Base-by-base conservation (phyloP, 2,329 filamentous ascomycete species). In the Fusarium euwallaceae region DNA sequence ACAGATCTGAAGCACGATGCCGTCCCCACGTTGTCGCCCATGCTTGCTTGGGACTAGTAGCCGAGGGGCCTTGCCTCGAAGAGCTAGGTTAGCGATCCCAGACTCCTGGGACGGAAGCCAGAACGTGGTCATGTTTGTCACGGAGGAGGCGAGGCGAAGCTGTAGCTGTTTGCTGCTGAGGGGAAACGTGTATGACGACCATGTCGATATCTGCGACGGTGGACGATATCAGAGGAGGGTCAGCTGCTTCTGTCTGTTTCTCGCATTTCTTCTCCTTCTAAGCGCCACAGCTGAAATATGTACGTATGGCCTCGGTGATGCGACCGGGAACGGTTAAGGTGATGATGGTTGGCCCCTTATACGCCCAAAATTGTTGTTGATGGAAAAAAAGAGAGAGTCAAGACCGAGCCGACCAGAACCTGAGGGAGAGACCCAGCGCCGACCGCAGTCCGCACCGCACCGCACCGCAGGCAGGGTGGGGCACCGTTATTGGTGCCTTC, bases 1-100 rank as follows among this genome's bases (percentile, higher is more conserved):
- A 87, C 86, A 86, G 78, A 82, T 82, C 80, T 87, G 86, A 87
- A 79, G 86, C 86, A 87, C 76, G 69, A 78, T 71, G 75, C 71
- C 68, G 67, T 75, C 74, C 67, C 75, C 71, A 78, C 72, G 71
- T 64, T 71, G 77, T 77, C 68, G 72, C 61, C 45, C 63, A 71
- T 58, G 51, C 70, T 70, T 66, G 64, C 62, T 69, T 69, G 55
- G 67, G 61, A 70, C 66, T 55, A 64, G 56, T 58, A 34, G 53
- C 62, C 45, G 62, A 73, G 59, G 37, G 22, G 51, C 63, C 36
- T 43, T 53, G 56, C 22, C 32, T 27, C 12, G 37, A 58, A 22
- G 55, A 59, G 63, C 70, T 55, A 59, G 67, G 55, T 63, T 61
- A 56, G 32, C 20, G 64, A 76, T 77, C 58, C 74, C 67, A 71